Base-by-base conservation (phyloP, 2,329 filamentous ascomycete genomes). In the Exophiala sideris region DNA sequence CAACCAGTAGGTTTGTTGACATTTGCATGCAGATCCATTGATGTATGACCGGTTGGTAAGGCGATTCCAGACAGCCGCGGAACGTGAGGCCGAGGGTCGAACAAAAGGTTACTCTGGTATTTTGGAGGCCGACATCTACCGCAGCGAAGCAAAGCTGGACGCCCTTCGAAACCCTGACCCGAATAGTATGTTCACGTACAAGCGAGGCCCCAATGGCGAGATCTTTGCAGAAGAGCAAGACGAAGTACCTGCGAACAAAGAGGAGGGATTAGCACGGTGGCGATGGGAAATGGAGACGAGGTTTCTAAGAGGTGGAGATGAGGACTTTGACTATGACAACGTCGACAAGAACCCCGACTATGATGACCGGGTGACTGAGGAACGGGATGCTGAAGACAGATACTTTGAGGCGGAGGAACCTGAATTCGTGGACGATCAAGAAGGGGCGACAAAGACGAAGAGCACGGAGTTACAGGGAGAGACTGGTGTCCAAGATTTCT, bases 321-420 rank as follows among this genome's bases (percentile, higher is more conserved):
- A 79, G 1, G 89, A 95, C 45, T 92, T 95, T 64, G 86, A 92
- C 57, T 96, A 95, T 66, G 69, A 64, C 1, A 64, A 60, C 2
- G 85, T 95, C 4, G 91, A 96, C 66, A 73, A 75, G 34, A 84
- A 87, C 64, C 85, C 90, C 29, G 84, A 85, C 16, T 85, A 84
- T 52, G 89, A 95, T 67, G 82, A 85, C 70, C 67, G 71, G 76
- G 70, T 78, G 66, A 76, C 82, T 74, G 78, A 81, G 60, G 78
- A 79, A 58, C 72, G 76, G n/a, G 84, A 86, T 48, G 75, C 75
- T 11, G 79, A 92, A 69, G 89, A 95, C 35, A 79, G 78, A 16
- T 95, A 88, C 75, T 91, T 95, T 66, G 88, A 91, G 18, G 83
- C 84, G 5, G 87, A 95, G 74, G 85, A 88, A 62, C 86, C 87